Evolutionary conservation across 805 yeast species (phyloP), one percentile per base, ranked within the genome.

Genomic region (Cyberlindnera galapagoensis): DNA sequence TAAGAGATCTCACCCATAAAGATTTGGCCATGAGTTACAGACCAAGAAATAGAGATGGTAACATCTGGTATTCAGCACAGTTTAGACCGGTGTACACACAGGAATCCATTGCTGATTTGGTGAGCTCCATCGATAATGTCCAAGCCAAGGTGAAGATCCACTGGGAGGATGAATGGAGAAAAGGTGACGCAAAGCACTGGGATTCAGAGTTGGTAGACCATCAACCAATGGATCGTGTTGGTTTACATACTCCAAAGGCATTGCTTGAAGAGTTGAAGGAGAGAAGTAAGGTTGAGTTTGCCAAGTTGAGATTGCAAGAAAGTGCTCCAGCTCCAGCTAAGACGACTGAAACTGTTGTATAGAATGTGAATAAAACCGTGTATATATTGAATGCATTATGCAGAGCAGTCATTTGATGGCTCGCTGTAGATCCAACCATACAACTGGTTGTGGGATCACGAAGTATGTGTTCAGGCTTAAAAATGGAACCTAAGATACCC

Each of bases 111-210:
- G 84, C 95, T 6, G 97, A 88, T 59, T 61, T 88, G 43, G 61
- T 75, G 20, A 68, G 75, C 31, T 78, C 79, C 9, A 63, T 80
- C n/a, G 87, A 80, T 35, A 80, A 76, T 39, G 65, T 78, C 40
- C 65, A 64, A 30, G 33, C 40, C 25, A 39, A 30, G 26, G 42
- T 35, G 63, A 71, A 63, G 27, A 63, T 86, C 16, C 69, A 65
- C 46, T 88, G 97, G 97, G 96, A 86, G 48, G 75, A 76, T 44
- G 63, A 73, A 33, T 87, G 94, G 94, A 72, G 95, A 57, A 76
- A 75, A 60, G 97, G 97, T 28, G 87, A 75, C 32, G 77, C 72
- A 29, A 61, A 66, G 41, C 68, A 79, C 56, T 87, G 97, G 97
- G 62, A 71, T 34, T 44, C 40, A 3, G 69, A 68, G 7, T 55